Base-by-base conservation (phyloP, 2,329 filamentous ascomycete genomes). In the Hansfordia pulvinata region DNA sequence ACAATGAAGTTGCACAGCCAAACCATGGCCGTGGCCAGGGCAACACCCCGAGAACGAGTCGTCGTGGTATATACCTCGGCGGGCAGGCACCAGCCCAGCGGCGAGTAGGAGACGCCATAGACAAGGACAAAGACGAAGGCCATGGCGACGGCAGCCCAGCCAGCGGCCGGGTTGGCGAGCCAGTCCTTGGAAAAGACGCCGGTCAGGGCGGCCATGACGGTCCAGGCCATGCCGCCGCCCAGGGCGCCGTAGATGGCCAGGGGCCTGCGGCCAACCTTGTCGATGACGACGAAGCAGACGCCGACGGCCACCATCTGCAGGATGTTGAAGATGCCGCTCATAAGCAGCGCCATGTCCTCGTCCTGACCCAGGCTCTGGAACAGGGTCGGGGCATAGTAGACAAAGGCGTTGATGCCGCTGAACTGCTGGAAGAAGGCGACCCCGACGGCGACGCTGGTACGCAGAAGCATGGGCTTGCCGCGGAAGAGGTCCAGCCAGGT, bases 91-190 rank as follows among this genome's bases (percentile, higher is more conserved):
- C 50, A 57, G 0, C 39, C 44, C 2, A 55, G 35, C 2, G 50
- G 51, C 1, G 41, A 43, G 17, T 50, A 55, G 0, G 47, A 44
- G 9, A 33, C 26, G 6, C 39, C 51, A 18, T 42, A 41, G 16
- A 42, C 42, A 10, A 56, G 46, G 25, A 42, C 45, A 10, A 48
- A 33, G 27, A 50, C 39, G 8, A 41, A 37, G 13, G 35, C 30
- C 9, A 38, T 44, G 25, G 62, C 60, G 0, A 71, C 62, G 2
- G 62, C 62, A 5, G 56, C 64, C 68, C 68, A 73, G 4, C 65
- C 66, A 1, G 60, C 64, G 1, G 50, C 56, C 3, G 41, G 37
- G 36, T 71, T 57, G 1, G 47, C 36, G 2, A 44, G 40, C 56
- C 66, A 73, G 14, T 56, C 43, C 27, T 60, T 34, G 17, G 64